These are phyloP conservation scores for Aspergillus sp. DNA, from an alignment of 2,329 filamentous ascomycete genomes.

Conservation along the genomic window DNA sequence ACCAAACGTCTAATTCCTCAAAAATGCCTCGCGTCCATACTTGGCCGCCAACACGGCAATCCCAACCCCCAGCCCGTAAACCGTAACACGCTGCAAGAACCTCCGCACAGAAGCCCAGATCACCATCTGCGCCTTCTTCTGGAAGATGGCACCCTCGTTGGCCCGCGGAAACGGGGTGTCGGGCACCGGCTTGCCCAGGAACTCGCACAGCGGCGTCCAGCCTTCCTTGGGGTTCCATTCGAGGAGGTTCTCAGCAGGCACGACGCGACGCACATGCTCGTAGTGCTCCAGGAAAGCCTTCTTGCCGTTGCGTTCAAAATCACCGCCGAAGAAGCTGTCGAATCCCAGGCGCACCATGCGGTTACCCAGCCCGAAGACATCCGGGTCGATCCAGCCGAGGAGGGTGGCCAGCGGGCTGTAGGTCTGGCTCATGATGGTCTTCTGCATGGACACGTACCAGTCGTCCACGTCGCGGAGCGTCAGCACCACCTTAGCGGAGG, in stretches of 20 bases:
- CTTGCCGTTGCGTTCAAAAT: conserved; percentile 18
- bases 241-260: conserved; percentile 24
- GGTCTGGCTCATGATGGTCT: conserved; percentile 16
- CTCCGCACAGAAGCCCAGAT: conserved; percentile 1
- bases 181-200: conserved; percentile 39
- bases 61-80: not conserved
- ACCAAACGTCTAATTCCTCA: not conserved
- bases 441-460: conserved; percentile 23
- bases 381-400: conserved; percentile 13
- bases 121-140: conserved; percentile 7
- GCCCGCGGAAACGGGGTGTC: conserved; percentile 33
- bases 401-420: conserved; percentile 12
- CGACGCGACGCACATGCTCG: conserved; percentile 16
- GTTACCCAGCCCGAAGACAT: conserved; percentile 21
- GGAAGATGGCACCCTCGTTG: conserved; percentile 27
- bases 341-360: conserved; percentile 11
- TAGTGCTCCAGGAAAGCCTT: conserved; percentile 20
- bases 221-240: conserved; percentile 38
- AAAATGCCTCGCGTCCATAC: not conserved
- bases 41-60: not conserved
- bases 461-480: conserved; percentile 32
- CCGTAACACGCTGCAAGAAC: not conserved
- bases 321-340: conserved; percentile 8
- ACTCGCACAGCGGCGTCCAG: conserved; percentile 47
- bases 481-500: conserved; percentile 34